These are phyloP conservation scores for Aspergillus fructus DNA, from an alignment of 2,329 filamentous ascomycete genomes.

Conservation along the genomic window DNA sequence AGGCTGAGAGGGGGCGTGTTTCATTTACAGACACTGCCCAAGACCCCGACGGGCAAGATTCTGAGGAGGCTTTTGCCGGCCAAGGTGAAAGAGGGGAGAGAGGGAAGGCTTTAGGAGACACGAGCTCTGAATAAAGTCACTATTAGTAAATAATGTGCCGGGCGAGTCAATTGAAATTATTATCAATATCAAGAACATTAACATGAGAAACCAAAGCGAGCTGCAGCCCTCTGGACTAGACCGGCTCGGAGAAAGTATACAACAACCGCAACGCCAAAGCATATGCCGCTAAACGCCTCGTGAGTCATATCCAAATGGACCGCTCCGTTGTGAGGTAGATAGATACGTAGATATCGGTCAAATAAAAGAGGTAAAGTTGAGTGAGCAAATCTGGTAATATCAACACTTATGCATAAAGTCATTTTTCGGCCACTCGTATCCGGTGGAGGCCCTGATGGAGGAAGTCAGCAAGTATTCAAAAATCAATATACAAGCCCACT, in stretches of 20 bases:
- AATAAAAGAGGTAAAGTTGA: neutral
- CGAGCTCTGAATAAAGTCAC: too few relatives aligned
- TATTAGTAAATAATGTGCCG: neutral
- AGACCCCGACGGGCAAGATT: neutral
- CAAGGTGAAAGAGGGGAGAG: neutral
- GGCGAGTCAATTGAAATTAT: neutral
- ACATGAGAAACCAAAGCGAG: neutral
- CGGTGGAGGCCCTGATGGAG: slow-evolving; percentile 44
- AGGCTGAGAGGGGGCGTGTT: slow-evolving; percentile 19
- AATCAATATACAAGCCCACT: slow-evolving; percentile 10
- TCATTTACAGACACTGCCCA: neutral
- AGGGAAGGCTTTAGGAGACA: too few relatives aligned
- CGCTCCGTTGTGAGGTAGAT: neutral
- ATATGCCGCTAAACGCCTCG: slow-evolving; percentile 27
- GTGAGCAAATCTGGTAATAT: neutral
- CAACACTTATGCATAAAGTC: slow-evolving; percentile 56
- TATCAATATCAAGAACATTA: neutral
- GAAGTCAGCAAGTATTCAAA: slow-evolving; percentile 3
- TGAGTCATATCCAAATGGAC: slow-evolving; percentile 17
- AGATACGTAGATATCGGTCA: neutral
- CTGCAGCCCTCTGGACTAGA: neutral
- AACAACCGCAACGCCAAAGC: neutral
- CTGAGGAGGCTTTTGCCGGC: neutral
- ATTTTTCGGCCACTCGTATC: slow-evolving; percentile 62
- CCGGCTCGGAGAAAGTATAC: neutral